These are phyloP conservation scores for Sanguinoderma infundibulare DNA, from an alignment of 1,284 basidiomycete species.

Conservation along the genomic window DNA sequence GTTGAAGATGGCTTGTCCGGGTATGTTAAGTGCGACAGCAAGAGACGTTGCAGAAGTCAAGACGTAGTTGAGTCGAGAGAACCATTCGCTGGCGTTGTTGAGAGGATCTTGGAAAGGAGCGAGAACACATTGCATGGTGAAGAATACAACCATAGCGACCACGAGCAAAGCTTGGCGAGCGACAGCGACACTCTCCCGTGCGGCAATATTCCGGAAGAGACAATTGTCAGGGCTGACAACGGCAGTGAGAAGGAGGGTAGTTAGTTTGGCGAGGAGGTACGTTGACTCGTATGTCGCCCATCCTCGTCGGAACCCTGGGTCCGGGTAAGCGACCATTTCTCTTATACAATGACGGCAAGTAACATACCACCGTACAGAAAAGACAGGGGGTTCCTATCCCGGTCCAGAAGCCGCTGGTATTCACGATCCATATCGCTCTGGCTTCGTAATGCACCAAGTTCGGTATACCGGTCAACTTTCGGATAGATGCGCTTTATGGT, in stretches of 20 bases:
- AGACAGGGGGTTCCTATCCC: constrained; percentile 71
- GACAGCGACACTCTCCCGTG: constrained; percentile 55
- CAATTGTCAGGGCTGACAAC: constrained; percentile 77
- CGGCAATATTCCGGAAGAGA: constrained; percentile 58
- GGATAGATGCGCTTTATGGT: constrained; percentile 67
- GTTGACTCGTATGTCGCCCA: constrained; percentile 71
- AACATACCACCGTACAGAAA: constrained; percentile 72
- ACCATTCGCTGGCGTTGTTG: constrained; percentile 80
- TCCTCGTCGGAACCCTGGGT: constrained; percentile 65
- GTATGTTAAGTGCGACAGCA: constrained; percentile 57
- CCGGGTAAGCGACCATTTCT: background rate
- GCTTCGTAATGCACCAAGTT: constrained; percentile 67
- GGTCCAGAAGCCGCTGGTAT: constrained; percentile 68
- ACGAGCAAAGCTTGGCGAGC: constrained; percentile 72
- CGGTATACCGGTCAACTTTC: constrained; percentile 70
- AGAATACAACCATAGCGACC: constrained; percentile 61
- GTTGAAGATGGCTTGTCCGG: constrained; percentile 55
- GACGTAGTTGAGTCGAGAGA: constrained; percentile 72
- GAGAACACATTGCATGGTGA: constrained; percentile 62
- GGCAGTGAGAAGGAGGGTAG: constrained; percentile 68
- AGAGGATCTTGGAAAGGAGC: constrained; percentile 75
- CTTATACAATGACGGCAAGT: background rate
- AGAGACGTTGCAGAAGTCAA: constrained; percentile 67
- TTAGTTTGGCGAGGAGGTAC: constrained; percentile 73
- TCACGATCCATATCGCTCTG: constrained; percentile 68